Conservation (phyloP, 2,329 filamentous ascomycete genomes). For the Fusarium secorum region DNA sequence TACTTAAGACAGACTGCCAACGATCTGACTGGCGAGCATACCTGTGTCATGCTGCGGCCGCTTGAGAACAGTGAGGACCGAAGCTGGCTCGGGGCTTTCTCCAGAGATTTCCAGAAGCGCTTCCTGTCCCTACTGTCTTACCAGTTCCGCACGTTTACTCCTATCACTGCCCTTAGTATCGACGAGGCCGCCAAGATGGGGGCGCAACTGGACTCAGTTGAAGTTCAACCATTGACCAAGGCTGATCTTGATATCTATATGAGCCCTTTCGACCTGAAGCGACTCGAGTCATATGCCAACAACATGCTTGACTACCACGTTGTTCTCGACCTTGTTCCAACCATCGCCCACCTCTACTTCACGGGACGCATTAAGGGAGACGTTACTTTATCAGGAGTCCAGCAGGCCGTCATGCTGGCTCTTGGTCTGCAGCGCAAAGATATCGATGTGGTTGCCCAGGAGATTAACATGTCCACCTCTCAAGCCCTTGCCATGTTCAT, state of each 20-base stretch:
- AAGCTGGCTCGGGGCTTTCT: conserved; percentile 89
- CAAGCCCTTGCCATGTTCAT: conserved; percentile 97
- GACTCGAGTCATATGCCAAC: conserved; percentile 93
- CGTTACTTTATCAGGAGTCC: conserved; percentile 80
- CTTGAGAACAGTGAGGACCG: conserved; percentile 73
- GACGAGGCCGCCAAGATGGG: conserved; percentile 83
- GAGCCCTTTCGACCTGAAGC: conserved; percentile 93
- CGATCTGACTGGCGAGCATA: conserved; percentile 95
- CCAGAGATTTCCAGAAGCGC: conserved; percentile 92
- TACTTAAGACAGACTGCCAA: conserved; percentile 96
- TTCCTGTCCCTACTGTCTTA: conserved; percentile 91
- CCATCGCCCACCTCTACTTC: conserved; percentile 85
- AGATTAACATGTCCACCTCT: conserved; percentile 75
- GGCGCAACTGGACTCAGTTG: conserved; percentile 66
- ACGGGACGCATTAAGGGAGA: conserved; percentile 72
- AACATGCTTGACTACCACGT: conserved; percentile 98
- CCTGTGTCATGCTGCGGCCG: conserved; percentile 94
- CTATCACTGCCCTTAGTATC: conserved; percentile 82
- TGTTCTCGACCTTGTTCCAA: conserved; percentile 89
- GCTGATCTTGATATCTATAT: conserved; percentile 77
- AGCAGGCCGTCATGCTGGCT: conserved; percentile 87
- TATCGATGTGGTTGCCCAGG: conserved; percentile 79
- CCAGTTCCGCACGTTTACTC: conserved; percentile 85
- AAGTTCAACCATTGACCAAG: conserved; percentile 70
- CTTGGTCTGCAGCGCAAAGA: conserved; percentile 91